These are phyloP conservation scores for Chytriomyces confervae DNA, from an alignment of 192 early-diverging fungal genomes.

Conservation along the genomic window DNA sequence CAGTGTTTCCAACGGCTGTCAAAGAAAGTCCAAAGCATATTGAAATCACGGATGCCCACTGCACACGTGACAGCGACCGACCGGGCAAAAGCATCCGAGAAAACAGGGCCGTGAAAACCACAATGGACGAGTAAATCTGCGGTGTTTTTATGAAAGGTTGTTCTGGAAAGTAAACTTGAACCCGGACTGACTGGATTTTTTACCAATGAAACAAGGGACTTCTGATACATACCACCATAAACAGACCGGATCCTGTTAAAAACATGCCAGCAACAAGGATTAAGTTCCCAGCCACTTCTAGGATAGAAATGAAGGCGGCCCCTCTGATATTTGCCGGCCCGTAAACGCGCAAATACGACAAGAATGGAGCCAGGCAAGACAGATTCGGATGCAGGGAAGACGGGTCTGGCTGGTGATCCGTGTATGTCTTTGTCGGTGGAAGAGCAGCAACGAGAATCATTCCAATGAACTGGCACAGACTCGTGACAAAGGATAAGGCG, in stretches of 20 bases:
- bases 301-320: constrained; percentile 4
- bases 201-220: not conserved
- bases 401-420: not conserved
- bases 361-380: not conserved
- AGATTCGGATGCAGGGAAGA: not conserved
- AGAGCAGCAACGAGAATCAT: constrained; percentile 27
- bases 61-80: constrained; percentile 18
- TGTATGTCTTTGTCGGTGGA: constrained; percentile 9
- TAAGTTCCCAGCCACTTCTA: constrained; percentile 32
- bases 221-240: constrained; percentile 11
- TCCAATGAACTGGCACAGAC: constrained; percentile 24
- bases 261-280: constrained; percentile 33
- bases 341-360: constrained; percentile 1
- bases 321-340: constrained; percentile 18
- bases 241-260: constrained; percentile 32
- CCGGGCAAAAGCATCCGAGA: constrained; percentile 31
- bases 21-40: constrained; percentile 51
- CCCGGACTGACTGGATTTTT: not conserved
- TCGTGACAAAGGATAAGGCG: constrained; percentile 23
- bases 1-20: constrained; percentile 32
- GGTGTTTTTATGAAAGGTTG: not conserved
- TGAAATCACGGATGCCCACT: constrained; percentile 44
- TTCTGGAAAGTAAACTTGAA: not conserved
- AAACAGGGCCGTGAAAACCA: constrained; percentile 50
- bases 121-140: constrained; percentile 44